These are phyloP conservation scores for Glycine soja DNA, from an alignment of 306 rosid species.

Conservation along the genomic window DNA sequence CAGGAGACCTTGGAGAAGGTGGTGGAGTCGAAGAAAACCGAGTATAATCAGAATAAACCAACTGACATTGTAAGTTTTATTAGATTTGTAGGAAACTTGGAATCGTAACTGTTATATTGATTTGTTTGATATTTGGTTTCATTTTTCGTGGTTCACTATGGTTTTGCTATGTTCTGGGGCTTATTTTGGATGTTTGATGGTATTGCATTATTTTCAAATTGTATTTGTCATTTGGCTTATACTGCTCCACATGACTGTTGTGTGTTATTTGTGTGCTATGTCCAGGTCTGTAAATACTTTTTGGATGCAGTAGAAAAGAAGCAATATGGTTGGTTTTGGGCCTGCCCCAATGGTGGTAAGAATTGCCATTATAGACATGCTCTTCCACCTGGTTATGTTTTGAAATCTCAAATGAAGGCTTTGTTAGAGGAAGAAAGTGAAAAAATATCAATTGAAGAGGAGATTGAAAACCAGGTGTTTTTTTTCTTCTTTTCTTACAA, in stretches of 20 bases:
- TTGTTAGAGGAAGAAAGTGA: slow-evolving; percentile 82
- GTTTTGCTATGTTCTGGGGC: not conserved
- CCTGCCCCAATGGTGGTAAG: slow-evolving; percentile 87
- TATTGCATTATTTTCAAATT: slow-evolving; percentile 31
- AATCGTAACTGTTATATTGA: slow-evolving; percentile 4
- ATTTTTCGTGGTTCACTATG: not conserved
- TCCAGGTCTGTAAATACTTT: slow-evolving; percentile 65
- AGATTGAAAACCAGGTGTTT: slow-evolving; percentile 88
- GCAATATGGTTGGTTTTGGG: slow-evolving; percentile 98
- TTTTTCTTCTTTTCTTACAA: not conserved
- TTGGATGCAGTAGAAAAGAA: slow-evolving; percentile 95
- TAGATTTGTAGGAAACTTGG: slow-evolving; percentile 16
- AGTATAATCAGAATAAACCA: slow-evolving; percentile 89
- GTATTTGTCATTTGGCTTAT: not conserved
- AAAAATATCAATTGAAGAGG: slow-evolving; percentile 83
- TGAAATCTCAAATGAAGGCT: slow-evolving; percentile 98
- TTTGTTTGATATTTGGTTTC: slow-evolving; percentile 16
- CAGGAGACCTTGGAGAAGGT: slow-evolving; percentile 94
- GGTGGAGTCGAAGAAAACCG: slow-evolving; percentile 81
- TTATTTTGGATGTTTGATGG: slow-evolving; percentile 15
- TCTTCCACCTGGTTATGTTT: slow-evolving; percentile 91
- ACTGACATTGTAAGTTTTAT: slow-evolving; percentile 85
- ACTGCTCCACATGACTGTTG: not conserved
- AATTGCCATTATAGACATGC: slow-evolving; percentile 98
- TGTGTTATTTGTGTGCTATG: slow-evolving; percentile 29